Conservation (phyloP, 345 rosid species). For the Syzygium oleosum region DNA sequence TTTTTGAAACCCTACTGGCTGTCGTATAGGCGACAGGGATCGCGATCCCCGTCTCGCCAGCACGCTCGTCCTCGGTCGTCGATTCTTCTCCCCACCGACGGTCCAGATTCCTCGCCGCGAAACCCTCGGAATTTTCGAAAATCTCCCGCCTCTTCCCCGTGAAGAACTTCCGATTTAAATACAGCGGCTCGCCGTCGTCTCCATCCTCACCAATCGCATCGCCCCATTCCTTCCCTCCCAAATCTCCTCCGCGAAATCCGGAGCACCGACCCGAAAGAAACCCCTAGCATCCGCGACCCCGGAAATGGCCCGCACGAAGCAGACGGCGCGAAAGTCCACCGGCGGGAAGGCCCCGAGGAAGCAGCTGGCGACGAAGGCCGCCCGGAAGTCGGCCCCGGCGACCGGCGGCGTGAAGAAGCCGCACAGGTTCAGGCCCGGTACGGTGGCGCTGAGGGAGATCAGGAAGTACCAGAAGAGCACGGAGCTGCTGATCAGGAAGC, state of each 20-base stretch:
- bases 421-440: conserved; percentile 21
- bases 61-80: background rate
- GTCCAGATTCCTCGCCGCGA: background rate
- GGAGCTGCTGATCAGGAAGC: conserved; percentile 20
- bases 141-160: conserved; percentile 2
- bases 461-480: conserved; percentile 24
- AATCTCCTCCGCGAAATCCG: background rate
- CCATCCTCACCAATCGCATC: background rate
- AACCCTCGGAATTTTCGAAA: background rate
- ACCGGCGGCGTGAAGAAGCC: conserved; percentile 25
- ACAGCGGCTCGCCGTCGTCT: background rate
- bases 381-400: conserved; percentile 19
- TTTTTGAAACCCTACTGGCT: background rate
- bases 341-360: conserved; percentile 22
- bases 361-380: conserved; percentile 20
- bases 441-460: conserved; percentile 19
- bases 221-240: background rate
- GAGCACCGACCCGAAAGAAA: background rate
- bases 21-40: background rate
- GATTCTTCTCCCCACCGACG: background rate
- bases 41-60: background rate
- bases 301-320: conserved; percentile 10
- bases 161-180: background rate
- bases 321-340: conserved; percentile 14
- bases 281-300: background rate